phyloP scores from a whole-genome alignment of 164 flowering plant species.

The Berberis vulgaris region DNA sequence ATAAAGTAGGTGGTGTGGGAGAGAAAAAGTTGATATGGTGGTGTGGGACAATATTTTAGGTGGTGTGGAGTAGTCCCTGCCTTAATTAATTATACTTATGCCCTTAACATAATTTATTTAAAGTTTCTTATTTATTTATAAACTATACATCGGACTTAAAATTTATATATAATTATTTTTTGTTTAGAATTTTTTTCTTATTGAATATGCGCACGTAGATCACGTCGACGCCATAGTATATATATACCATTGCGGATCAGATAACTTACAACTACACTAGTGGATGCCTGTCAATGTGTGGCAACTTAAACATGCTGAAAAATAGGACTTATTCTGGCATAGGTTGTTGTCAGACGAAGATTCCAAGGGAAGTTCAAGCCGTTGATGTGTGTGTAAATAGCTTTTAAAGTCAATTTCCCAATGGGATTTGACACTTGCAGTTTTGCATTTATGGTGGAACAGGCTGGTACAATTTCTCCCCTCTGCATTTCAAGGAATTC shows the following conservation, averaged over 20 bases:
- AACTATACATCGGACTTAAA: no score
- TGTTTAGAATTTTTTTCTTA: slow-evolving; percentile 6
- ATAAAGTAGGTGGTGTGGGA: no score
- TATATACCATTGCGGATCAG: no score
- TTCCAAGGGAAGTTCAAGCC: slow-evolving; percentile 2
- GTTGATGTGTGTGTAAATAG: not conserved
- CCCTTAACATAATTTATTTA: no score
- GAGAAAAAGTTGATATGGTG: no score
- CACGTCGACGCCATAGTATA: not conserved
- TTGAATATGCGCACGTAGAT: slow-evolving; percentile 4
- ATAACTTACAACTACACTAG: not conserved
- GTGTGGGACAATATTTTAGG: no score
- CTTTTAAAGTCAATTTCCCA: not conserved
- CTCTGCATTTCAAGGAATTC: not conserved
- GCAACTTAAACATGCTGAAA: not conserved
- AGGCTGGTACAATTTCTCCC: not conserved
- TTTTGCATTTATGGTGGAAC: slow-evolving; percentile 6
- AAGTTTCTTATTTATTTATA: no score
- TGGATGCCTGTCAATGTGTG: slow-evolving; percentile 7
- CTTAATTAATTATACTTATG: no score
- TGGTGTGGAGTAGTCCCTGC: no score
- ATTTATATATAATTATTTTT: not conserved
- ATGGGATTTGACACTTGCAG: slow-evolving; percentile 5
- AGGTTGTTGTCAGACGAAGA: slow-evolving; percentile 10
- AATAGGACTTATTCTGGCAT: slow-evolving; percentile 6